Evolutionary conservation across 345 rosid genomes (phyloP), one percentile per base, ranked within the genome.

Genomic region (Theobroma cacao): DNA sequence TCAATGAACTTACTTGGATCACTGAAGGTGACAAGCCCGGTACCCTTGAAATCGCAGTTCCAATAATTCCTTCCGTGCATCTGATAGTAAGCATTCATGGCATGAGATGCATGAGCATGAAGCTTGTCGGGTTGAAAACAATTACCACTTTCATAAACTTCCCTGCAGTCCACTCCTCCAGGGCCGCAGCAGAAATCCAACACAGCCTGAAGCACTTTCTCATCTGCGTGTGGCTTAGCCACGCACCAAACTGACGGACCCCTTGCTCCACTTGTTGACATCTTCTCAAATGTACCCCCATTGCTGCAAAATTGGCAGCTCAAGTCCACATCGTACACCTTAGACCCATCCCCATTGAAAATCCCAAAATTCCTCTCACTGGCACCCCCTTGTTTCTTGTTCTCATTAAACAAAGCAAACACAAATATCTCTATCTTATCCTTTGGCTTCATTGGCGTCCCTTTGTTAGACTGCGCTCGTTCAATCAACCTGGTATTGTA

Each of bases 231-330:
- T 3, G 92, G 92, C 78, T 91, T 91, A 12, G 94, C 94, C 78
- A 89, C 92, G 77, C 92, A 91, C 94, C 94, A 89, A 34, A 89
- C 90, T 4, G 92, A 89, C 74, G 94, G 89, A 30, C 92, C 92
- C 72, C 90, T 78, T 4, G 14, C 79, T 18, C 64, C 63, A 18
- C 76, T 60, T 0, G 75, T 60, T 0, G 82, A 67, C 73, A 73
- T 31, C 60, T 88, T 82, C 78, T 84, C 91, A 45, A 79, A 50
- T 22, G 84, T 13, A 47, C 77, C 88, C 28, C 76, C 88, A 30
- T 64, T 62, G 73, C 90, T 87, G 50, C 92, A 90, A 53, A 85
- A 89, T 59, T 85, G 62, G 80, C 94, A 91, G 81, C 88, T 89
- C 83, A 91, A 81, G 50, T 91, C 92, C 74, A 91, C 84, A 2